Conservation (phyloP, 441 rosid species). For the California macrophylla region DNA sequence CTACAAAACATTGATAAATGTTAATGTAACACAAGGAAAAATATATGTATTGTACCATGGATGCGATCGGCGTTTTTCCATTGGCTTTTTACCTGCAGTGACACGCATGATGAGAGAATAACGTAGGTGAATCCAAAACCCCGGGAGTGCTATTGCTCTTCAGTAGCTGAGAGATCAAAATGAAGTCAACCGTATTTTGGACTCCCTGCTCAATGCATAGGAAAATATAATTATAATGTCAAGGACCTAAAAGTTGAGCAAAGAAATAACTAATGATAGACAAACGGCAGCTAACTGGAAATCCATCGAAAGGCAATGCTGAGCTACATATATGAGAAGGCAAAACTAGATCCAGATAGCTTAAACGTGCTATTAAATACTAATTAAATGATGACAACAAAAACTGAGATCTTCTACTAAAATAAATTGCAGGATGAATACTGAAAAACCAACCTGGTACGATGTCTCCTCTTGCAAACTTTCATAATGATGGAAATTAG, state of each 20-base stretch:
- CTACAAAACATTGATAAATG: conserved; percentile 22
- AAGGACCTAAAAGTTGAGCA: conserved; percentile 1
- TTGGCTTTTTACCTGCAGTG: conserved; percentile 51
- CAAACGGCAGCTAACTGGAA: background rate
- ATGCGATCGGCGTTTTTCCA: background rate
- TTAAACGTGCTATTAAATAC: background rate
- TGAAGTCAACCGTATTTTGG: conserved; percentile 52
- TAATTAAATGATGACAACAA: background rate
- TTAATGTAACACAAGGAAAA: background rate
- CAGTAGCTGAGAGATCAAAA: conserved; percentile 47
- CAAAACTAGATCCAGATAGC: background rate
- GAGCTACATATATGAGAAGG: background rate
- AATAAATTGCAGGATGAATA: background rate
- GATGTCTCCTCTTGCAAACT: conserved; percentile 46
- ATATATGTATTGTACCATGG: background rate
- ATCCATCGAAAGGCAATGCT: background rate
- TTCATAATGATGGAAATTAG: conserved; percentile 69
- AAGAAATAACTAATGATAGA: background rate
- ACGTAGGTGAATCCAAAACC: conserved; percentile 29
- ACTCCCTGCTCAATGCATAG: conserved; percentile 41
- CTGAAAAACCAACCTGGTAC: conserved; percentile 44
- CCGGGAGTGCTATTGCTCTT: conserved; percentile 30
- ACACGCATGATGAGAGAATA: conserved; percentile 74
- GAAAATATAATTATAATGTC: conserved; percentile 7
- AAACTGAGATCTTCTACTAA: background rate